Evolutionary conservation across 2,329 filamentous ascomycete genomes (phyloP).

Genomic region (Microcera coccophila): DNA sequence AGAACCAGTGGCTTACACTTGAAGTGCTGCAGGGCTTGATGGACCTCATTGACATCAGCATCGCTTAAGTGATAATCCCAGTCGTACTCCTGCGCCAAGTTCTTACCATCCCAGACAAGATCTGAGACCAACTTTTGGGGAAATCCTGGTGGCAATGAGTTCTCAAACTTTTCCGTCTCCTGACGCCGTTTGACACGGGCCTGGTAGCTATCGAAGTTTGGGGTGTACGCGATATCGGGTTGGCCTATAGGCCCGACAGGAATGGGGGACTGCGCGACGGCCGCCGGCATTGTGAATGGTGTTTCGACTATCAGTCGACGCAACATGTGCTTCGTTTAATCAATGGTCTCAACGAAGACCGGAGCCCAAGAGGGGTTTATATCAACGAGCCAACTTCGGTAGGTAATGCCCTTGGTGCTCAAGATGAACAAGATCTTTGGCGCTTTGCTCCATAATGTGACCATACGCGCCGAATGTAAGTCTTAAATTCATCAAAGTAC

Average conservation of each 20-base stretch:
- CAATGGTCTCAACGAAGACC: too few species aligned
- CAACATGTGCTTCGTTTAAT: too few species aligned
- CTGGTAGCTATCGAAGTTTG: constrained; percentile 51
- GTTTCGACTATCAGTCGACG: background rate
- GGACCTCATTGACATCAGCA: constrained; percentile 48
- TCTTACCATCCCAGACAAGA: constrained; percentile 56
- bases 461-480: constrained; percentile 8
- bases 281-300: constrained; percentile 4
- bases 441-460: constrained; percentile 10
- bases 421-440: too few species aligned
- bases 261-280: constrained; percentile 7
- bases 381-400: too few species aligned
- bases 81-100: constrained; percentile 44
- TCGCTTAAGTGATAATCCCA: constrained; percentile 50
- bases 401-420: too few species aligned
- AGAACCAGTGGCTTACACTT: constrained; percentile 29
- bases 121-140: constrained; percentile 45
- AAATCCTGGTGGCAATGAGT: constrained; percentile 46
- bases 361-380: too few species aligned
- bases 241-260: constrained; percentile 40
- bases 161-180: constrained; percentile 37
- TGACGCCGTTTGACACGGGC: constrained; percentile 45
- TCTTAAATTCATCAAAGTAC: constrained; percentile 2
- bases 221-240: constrained; percentile 57
- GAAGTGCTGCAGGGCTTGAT: constrained; percentile 39